A percentile compares a stretch with the other conserved stretches of the same genome.
phyloP scores from a whole-genome alignment of 2,329 filamentous ascomycete genomes.

The Paraconiothyrium brasiliense region DNA sequence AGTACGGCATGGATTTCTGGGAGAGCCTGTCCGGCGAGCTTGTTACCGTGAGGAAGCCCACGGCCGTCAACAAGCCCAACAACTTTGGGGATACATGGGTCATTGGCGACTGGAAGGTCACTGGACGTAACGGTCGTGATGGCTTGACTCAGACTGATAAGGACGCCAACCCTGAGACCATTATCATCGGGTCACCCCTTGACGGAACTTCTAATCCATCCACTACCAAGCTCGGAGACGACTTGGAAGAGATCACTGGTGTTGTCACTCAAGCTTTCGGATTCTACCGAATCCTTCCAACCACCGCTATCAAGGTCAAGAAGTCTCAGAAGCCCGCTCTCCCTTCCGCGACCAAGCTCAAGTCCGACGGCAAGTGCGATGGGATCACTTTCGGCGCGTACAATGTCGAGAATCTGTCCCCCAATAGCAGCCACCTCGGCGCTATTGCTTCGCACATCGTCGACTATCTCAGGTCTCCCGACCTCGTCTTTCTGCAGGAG shows the following conservation, averaged over 20 bases:
- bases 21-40: constrained; percentile 74
- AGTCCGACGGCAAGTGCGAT: constrained; percentile 65
- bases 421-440: constrained; percentile 65
- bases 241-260: constrained; percentile 72
- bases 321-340: constrained; percentile 56
- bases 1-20: constrained; percentile 78
- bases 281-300: constrained; percentile 74
- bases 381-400: constrained; percentile 72
- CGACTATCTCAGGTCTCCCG: constrained; percentile 69
- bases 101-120: constrained; percentile 69
- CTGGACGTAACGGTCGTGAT: constrained; percentile 69
- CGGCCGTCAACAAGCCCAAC: constrained; percentile 69
- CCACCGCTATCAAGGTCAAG: constrained; percentile 64
- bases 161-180: constrained; percentile 76
- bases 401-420: constrained; percentile 75
- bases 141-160: constrained; percentile 70
- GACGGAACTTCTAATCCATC: constrained; percentile 70
- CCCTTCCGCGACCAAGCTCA: constrained; percentile 62
- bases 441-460: constrained; percentile 72
- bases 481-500: constrained; percentile 75
- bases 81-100: constrained; percentile 75
- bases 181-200: constrained; percentile 71
- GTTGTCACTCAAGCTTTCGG: constrained; percentile 72
- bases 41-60: constrained; percentile 68
- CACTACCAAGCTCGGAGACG: constrained; percentile 71